Percentiles rank a stretch among this genome's conserved stretches.
phyloP scores from a whole-genome alignment of 352 stramenopile species.

The Globisporangium splendens region DNA sequence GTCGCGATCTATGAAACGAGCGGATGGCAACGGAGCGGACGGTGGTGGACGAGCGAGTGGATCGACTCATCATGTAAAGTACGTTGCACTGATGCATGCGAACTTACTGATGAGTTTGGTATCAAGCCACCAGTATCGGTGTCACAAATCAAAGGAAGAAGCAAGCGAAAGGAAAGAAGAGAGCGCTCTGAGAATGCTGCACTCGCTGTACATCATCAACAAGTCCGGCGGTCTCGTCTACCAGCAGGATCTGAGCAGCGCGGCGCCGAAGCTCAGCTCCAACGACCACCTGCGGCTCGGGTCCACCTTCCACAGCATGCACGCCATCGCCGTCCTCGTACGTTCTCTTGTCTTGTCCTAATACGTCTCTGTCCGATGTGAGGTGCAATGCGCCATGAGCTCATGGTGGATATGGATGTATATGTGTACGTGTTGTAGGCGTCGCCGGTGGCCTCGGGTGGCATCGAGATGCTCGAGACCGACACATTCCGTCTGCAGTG shows the following conservation, averaged over 20 bases:
- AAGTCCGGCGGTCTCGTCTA: slow-evolving; percentile 92
- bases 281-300: slow-evolving; percentile 92
- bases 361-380: not conserved
- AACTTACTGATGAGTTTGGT: not conserved
- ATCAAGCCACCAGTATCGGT: not conserved
- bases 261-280: slow-evolving; percentile 80
- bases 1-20: not conserved
- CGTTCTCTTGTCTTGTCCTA: slow-evolving; percentile 4
- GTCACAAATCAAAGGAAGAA: not conserved
- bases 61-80: not conserved
- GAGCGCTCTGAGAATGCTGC: slow-evolving; percentile 70
- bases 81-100: not conserved
- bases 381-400: not conserved
- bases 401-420: not conserved
- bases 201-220: slow-evolving; percentile 94
- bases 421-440: slow-evolving; percentile 30
- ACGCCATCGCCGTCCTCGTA: slow-evolving; percentile 87
- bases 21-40: not conserved
- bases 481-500: slow-evolving; percentile 91
- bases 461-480: slow-evolving; percentile 91
- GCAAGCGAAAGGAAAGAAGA: not conserved
- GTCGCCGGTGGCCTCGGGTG: slow-evolving; percentile 74
- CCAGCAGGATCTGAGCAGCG: slow-evolving; percentile 87
- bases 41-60: not conserved
- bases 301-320: slow-evolving; percentile 94